phyloP scores from a whole-genome alignment of 2,329 filamentous ascomycete species.

The Claviceps quebecensis region DNA sequence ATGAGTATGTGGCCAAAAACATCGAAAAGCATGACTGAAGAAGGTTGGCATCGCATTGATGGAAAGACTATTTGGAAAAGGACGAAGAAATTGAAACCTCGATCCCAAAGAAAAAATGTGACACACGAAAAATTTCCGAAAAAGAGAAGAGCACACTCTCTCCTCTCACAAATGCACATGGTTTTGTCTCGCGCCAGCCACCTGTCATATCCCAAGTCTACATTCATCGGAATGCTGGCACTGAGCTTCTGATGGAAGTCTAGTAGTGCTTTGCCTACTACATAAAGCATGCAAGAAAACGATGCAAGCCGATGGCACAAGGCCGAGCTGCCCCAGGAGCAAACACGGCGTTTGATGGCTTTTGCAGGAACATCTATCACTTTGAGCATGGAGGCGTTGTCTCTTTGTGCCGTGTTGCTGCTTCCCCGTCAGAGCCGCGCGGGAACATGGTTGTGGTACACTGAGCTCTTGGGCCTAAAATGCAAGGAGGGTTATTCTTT shows the following conservation, averaged over 20 bases:
- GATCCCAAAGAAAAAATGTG: not conserved
- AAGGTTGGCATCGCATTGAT: not conserved
- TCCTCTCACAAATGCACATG: slow-evolving; percentile 21
- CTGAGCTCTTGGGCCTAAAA: not conserved
- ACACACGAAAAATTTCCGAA: not conserved
- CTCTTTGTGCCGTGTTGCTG: slow-evolving; percentile 1
- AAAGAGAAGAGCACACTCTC: not conserved
- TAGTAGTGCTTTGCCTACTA: not conserved
- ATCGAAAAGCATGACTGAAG: not conserved
- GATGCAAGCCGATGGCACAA: not conserved
- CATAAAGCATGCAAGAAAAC: not conserved
- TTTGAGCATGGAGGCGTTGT: slow-evolving; percentile 15
- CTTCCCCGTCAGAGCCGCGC: not conserved
- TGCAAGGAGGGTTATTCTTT: not conserved
- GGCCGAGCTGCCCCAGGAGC: not conserved
- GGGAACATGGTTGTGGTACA: not conserved
- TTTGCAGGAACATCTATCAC: slow-evolving; percentile 22
- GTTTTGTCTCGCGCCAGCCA: slow-evolving; percentile 22
- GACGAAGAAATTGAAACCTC: not conserved
- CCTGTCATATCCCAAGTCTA: not conserved
- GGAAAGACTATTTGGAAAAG: not conserved
- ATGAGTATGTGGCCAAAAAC: too few relatives aligned
- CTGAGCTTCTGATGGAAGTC: not conserved
- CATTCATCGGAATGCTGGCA: too few relatives aligned
- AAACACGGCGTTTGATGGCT: slow-evolving; percentile 7